phyloP scores from a whole-genome alignment of 495 filamentous ascomycete species.

The Paragyromitra xinjiangensis region DNA sequence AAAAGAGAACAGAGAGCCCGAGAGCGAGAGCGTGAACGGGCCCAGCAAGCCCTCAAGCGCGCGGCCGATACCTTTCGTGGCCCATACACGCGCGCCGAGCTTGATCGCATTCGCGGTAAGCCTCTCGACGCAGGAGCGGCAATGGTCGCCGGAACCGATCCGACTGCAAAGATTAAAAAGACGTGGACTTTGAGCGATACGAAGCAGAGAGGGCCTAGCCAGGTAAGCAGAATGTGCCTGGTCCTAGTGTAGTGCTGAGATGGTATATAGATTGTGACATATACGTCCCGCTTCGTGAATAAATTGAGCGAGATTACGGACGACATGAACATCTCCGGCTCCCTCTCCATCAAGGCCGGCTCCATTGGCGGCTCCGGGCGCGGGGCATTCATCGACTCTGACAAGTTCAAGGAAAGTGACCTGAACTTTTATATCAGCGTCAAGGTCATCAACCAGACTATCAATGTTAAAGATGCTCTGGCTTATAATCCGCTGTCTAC shows the following conservation, averaged over 20 bases:
- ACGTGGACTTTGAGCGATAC: not conserved
- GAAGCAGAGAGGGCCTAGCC: not conserved
- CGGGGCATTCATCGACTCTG: not conserved
- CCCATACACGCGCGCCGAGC: not conserved
- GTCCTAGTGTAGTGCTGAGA: not conserved
- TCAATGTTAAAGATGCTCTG: not conserved
- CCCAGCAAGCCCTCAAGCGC: not conserved
- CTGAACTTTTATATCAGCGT: not conserved
- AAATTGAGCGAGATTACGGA: not conserved
- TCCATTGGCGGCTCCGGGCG: not conserved
- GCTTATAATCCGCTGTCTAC: not conserved
- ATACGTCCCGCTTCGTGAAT: not conserved
- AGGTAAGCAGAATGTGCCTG: not conserved
- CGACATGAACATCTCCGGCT: not conserved
- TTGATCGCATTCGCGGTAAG: not conserved
- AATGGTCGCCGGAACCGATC: not conserved
- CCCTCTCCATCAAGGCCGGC: not conserved
- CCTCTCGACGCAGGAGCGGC: not conserved
- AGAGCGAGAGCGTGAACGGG: not conserved
- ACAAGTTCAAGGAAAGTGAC: not conserved
- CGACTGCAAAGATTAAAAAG: not conserved
- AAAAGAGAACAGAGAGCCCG: not conserved
- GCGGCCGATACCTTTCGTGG: not conserved
- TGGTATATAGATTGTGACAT: not conserved
- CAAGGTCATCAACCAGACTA: not conserved